These are phyloP conservation scores for Fusarium setosum DNA, from an alignment of 2,329 filamentous ascomycete genomes.

Conservation along the genomic window DNA sequence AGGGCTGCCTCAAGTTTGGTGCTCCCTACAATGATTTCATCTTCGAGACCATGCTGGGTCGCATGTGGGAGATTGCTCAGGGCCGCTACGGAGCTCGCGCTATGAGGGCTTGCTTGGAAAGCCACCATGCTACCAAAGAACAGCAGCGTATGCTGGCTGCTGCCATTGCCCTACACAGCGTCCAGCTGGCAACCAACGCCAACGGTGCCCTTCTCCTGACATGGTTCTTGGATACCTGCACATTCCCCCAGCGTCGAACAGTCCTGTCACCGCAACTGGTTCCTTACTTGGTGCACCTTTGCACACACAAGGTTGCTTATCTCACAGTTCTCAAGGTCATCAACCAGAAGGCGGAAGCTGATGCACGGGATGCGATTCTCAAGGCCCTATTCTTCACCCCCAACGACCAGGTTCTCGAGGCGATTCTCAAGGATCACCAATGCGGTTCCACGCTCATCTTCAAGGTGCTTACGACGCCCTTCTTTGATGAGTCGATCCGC, in stretches of 20 bases:
- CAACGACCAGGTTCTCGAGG: conserved; percentile 87
- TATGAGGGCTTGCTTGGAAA: conserved; percentile 96
- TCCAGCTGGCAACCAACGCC: conserved; percentile 94
- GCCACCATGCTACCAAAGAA: conserved; percentile 93
- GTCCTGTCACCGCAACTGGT: conserved; percentile 93
- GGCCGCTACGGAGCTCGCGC: conserved; percentile 94
- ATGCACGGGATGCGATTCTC: conserved; percentile 89
- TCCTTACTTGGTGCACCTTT: conserved; percentile 92
- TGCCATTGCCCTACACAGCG: conserved; percentile 94
- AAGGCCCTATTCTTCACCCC: conserved; percentile 92
- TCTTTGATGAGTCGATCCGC: conserved; percentile 93
- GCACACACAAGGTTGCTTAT: conserved; percentile 98
- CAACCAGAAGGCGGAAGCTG: conserved; percentile 94
- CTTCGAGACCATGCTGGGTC: conserved; percentile 95
- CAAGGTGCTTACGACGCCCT: conserved; percentile 97
- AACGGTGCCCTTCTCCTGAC: conserved; percentile 95
- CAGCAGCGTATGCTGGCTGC: conserved; percentile 96
- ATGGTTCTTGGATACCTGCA: conserved; percentile 99
- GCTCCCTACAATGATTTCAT: conserved; percentile 94
- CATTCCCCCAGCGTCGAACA: conserved; percentile 89
- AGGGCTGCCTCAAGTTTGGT: conserved; percentile 94
- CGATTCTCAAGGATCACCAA: conserved; percentile 89
- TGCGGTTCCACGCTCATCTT: conserved; percentile 97
- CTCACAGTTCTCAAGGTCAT: conserved; percentile 97
- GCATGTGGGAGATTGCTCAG: conserved; percentile 93